Conservation (phyloP, 805 yeast genomes). For the Saturnispora bothae region DNA sequence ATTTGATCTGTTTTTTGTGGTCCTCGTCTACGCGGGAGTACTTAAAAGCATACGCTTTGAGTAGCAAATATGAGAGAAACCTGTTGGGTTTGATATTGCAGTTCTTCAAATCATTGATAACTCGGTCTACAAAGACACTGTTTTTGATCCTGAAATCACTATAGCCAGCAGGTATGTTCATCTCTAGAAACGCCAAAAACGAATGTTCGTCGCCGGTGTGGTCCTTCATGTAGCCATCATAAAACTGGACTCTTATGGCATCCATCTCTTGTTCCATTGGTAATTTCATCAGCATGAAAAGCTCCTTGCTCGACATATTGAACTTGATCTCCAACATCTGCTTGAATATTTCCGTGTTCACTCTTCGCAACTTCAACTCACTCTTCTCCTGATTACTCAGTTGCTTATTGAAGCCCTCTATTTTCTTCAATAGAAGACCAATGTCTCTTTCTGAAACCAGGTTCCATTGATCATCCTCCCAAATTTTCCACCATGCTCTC, state of each 20-base stretch:
- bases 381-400: neutral
- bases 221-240: neutral
- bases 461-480: neutral
- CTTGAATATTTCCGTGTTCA: constrained; percentile 3
- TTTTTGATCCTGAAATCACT: neutral
- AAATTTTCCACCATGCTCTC: constrained; percentile 1
- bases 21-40: neutral
- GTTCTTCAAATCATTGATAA: constrained; percentile 6
- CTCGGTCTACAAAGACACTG: constrained; percentile 1
- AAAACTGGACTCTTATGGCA: constrained; percentile 2
- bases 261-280: constrained; percentile 1
- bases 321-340: constrained; percentile 6
- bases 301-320: constrained; percentile 10
- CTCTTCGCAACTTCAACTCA: neutral
- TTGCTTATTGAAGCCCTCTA: constrained; percentile 7
- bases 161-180: constrained; percentile 7
- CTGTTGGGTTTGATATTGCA: constrained; percentile 5
- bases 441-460: constrained; percentile 7
- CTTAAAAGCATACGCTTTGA: constrained; percentile 6
- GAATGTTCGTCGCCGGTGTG: neutral
- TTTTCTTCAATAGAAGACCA: constrained; percentile 7
- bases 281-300: constrained; percentile 10
- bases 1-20: neutral
- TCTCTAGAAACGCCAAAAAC: constrained; percentile 4
- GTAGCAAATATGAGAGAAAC: constrained; percentile 5